phyloP scores from a whole-genome alignment of 768 basidiomycete genomes.

The Piloderma croceum region DNA sequence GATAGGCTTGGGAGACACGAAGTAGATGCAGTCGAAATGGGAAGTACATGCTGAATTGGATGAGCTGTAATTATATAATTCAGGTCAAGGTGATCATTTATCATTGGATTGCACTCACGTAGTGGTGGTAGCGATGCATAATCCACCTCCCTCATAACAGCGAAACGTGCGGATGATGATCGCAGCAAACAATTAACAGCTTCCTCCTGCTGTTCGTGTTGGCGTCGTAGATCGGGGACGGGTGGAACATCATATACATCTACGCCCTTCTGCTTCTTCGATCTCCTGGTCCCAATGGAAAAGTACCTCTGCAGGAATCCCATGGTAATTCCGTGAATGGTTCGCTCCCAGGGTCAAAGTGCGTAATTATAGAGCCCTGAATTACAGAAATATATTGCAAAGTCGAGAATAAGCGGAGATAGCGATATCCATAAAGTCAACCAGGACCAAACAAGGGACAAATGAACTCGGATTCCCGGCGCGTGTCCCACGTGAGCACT shows the following conservation, averaged over 20 bases:
- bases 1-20: conserved; percentile 49
- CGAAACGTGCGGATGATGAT: conserved; percentile 65
- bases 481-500: conserved; percentile 24
- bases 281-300: conserved; percentile 62
- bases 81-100: background rate
- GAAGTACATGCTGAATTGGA: conserved; percentile 55
- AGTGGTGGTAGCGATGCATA: conserved; percentile 58
- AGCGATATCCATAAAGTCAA: too few species aligned
- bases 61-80: conserved; percentile 55
- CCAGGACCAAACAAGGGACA: conserved; percentile 40
- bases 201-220: conserved; percentile 42
- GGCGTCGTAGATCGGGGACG: too few species aligned
- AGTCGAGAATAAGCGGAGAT: too few species aligned
- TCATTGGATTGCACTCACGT: conserved; percentile 42
- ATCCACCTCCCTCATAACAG: conserved; percentile 50
- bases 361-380: conserved; percentile 17
- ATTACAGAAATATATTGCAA: conserved; percentile 11
- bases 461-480: conserved; percentile 25
- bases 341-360: conserved; percentile 21
- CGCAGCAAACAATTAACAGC: conserved; percentile 51
- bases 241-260: too few species aligned
- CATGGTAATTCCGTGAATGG: conserved; percentile 35
- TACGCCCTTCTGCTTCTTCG: conserved; percentile 39
- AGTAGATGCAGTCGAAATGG: conserved; percentile 45
- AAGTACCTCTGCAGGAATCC: conserved; percentile 67